These are phyloP conservation scores for Aureobasidium sp. DNA, from an alignment of 2,329 filamentous ascomycete species.

Conservation along the genomic window DNA sequence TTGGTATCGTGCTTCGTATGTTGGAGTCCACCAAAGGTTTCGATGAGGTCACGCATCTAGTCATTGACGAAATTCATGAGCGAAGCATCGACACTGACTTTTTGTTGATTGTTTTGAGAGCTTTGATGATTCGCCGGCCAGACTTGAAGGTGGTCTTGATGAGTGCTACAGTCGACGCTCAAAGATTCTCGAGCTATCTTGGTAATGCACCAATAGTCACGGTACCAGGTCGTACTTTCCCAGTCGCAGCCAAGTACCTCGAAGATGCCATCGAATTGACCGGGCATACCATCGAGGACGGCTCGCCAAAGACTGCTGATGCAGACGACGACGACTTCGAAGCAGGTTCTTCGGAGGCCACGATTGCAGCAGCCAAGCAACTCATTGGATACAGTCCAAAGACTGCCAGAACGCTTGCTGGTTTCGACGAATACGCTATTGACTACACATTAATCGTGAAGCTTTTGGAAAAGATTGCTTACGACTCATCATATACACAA, in stretches of 20 bases:
- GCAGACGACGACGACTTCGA: slow-evolving; percentile 40
- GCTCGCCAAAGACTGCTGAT: slow-evolving; percentile 29
- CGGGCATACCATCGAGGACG: slow-evolving; percentile 58
- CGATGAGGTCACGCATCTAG: slow-evolving; percentile 80
- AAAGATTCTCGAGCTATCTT: slow-evolving; percentile 83
- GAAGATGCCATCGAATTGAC: slow-evolving; percentile 91
- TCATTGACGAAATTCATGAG: slow-evolving; percentile 97
- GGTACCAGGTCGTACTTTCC: slow-evolving; percentile 88
- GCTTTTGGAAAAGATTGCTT: slow-evolving; percentile 67
- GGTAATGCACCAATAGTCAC: slow-evolving; percentile 77
- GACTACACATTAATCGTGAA: slow-evolving; percentile 80
- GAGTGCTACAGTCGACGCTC: slow-evolving; percentile 93
- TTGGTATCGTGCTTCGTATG: slow-evolving; percentile 96
- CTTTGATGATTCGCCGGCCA: slow-evolving; percentile 64
- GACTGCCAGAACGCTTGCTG: slow-evolving; percentile 64
- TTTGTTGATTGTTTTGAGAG: slow-evolving; percentile 80
- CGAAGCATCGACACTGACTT: slow-evolving; percentile 96
- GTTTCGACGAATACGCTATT: slow-evolving; percentile 84
- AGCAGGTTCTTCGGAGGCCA: slow-evolving; percentile 35
- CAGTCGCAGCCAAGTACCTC: slow-evolving; percentile 77
- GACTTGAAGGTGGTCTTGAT: slow-evolving; percentile 91
- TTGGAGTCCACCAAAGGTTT: slow-evolving; percentile 81
- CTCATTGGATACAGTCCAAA: slow-evolving; percentile 65
- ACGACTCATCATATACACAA: slow-evolving; percentile 51
- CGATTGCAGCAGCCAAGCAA: slow-evolving; percentile 45